These are phyloP conservation scores for Grosmannia serpens DNA, from an alignment of 2,329 filamentous ascomycete species.

Conservation along the genomic window DNA sequence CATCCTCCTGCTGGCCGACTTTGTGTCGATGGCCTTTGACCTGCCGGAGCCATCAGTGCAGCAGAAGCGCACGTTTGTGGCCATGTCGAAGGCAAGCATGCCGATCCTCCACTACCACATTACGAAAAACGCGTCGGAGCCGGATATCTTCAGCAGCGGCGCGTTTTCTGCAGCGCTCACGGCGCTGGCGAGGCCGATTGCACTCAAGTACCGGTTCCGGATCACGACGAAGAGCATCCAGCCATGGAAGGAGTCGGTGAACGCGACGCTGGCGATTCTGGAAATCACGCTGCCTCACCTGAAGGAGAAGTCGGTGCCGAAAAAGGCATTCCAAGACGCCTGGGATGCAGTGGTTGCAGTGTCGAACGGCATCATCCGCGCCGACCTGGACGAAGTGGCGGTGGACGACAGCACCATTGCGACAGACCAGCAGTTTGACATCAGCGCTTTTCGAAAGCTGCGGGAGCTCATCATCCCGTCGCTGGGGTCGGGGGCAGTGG, in stretches of 20 bases:
- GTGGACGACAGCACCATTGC: slow-evolving; percentile 31
- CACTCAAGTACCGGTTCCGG: slow-evolving; percentile 69
- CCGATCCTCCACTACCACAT: slow-evolving; percentile 52
- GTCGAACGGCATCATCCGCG: slow-evolving; percentile 56
- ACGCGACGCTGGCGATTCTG: slow-evolving; percentile 56
- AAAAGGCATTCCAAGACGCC: slow-evolving; percentile 39
- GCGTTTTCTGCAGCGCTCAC: slow-evolving; percentile 54
- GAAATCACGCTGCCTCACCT: slow-evolving; percentile 53
- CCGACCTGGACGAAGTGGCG: slow-evolving; percentile 40
- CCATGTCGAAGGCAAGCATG: slow-evolving; percentile 77
- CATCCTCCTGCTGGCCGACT: slow-evolving; percentile 56
- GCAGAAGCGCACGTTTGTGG: slow-evolving; percentile 68
- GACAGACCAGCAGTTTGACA: slow-evolving; percentile 72
- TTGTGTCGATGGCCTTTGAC: slow-evolving; percentile 59
- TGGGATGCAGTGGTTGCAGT: slow-evolving; percentile 60
- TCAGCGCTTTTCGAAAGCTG: slow-evolving; percentile 58
- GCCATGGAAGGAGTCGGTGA: slow-evolving; percentile 73
- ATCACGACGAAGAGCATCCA: slow-evolving; percentile 57
- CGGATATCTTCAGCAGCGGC: slow-evolving; percentile 58
- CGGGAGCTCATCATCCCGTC: slow-evolving; percentile 61
- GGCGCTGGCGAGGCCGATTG: slow-evolving; percentile 58
- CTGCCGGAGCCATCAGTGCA: slow-evolving; percentile 17
- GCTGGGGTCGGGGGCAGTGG: slow-evolving; percentile 54
- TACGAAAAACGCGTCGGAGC: slow-evolving; percentile 44
- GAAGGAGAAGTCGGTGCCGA: slow-evolving; percentile 33